Conservation (phyloP, 805 yeast species). For the Allodekkera sacchari region DNA sequence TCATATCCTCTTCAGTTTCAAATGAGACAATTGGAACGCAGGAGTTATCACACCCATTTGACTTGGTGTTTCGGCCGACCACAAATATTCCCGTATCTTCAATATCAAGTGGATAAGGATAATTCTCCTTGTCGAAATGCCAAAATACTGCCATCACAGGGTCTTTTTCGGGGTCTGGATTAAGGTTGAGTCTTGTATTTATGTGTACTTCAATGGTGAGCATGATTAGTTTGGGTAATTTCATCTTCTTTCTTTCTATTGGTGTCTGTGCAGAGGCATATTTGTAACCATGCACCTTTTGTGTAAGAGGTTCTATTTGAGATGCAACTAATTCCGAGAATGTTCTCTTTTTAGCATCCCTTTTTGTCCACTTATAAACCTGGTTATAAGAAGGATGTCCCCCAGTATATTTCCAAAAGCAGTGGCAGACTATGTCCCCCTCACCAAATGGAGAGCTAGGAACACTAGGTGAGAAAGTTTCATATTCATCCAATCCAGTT, state of each 20-base stretch:
- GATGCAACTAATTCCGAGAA: constrained; percentile 26
- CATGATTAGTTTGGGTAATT: constrained; percentile 43
- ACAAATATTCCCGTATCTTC: constrained; percentile 31
- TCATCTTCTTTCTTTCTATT: constrained; percentile 24
- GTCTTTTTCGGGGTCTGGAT: constrained; percentile 64
- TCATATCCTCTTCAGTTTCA: constrained; percentile 49
- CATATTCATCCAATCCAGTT: constrained; percentile 13
- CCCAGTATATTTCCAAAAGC: constrained; percentile 37
- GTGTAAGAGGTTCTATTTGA: constrained; percentile 44
- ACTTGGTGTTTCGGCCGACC: constrained; percentile 4
- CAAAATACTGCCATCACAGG: constrained; percentile 54
- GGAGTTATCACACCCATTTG: background rate
- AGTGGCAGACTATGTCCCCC: constrained; percentile 4
- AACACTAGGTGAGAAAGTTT: background rate
- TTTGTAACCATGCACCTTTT: constrained; percentile 31
- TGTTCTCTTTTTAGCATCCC: constrained; percentile 10
- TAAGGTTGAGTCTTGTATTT: constrained; percentile 36
- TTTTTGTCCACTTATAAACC: constrained; percentile 29
- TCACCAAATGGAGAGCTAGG: constrained; percentile 6
- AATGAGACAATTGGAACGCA: constrained; percentile 30
- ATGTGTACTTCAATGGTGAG: constrained; percentile 64
- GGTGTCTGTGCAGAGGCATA: constrained; percentile 24
- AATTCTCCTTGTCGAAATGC: constrained; percentile 41
- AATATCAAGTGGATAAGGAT: constrained; percentile 25
- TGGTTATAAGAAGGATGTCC: constrained; percentile 40